Conservation (phyloP, 192 early-diverging fungal species). For the Entomortierella chlamydospora region DNA sequence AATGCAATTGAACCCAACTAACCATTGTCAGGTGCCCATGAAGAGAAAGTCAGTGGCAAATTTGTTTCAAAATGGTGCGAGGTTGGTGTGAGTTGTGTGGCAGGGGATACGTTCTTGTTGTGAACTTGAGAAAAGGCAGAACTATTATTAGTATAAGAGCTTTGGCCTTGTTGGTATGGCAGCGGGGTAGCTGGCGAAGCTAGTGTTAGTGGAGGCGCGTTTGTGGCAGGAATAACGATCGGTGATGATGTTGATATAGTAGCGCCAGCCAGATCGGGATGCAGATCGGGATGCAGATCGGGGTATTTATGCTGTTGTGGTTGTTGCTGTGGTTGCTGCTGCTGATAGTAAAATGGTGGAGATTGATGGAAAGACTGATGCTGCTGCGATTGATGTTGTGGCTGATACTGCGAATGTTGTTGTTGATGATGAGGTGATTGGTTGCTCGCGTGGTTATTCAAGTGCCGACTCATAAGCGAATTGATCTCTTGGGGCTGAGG, state of each 20-base stretch:
- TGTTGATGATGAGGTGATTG: constrained; percentile 20
- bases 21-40: constrained; percentile 32
- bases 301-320: constrained; percentile 18
- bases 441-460: constrained; percentile 21
- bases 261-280: constrained; percentile 5
- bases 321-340: constrained; percentile 12
- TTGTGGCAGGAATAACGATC: constrained; percentile 8
- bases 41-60: constrained; percentile 17
- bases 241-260: constrained; percentile 12
- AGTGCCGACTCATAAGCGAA: constrained; percentile 18
- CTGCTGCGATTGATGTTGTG: not conserved
- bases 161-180: constrained; percentile 16
- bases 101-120: constrained; percentile 1
- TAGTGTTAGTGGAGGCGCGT: constrained; percentile 8
- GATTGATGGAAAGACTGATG: too few species aligned
- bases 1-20: not conserved
- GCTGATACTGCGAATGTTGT: constrained; percentile 17
- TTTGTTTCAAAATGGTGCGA: constrained; percentile 10
- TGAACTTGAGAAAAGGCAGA: constrained; percentile 7
- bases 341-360: not conserved
- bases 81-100: constrained; percentile 1
- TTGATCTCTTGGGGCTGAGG: constrained; percentile 20
- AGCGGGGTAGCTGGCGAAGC: constrained; percentile 14
- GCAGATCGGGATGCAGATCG: constrained; percentile 28
- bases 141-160: constrained; percentile 8